Evolutionary conservation across 2,329 filamentous ascomycete genomes (phyloP).

Genomic region (Monilinia aucupariae): DNA sequence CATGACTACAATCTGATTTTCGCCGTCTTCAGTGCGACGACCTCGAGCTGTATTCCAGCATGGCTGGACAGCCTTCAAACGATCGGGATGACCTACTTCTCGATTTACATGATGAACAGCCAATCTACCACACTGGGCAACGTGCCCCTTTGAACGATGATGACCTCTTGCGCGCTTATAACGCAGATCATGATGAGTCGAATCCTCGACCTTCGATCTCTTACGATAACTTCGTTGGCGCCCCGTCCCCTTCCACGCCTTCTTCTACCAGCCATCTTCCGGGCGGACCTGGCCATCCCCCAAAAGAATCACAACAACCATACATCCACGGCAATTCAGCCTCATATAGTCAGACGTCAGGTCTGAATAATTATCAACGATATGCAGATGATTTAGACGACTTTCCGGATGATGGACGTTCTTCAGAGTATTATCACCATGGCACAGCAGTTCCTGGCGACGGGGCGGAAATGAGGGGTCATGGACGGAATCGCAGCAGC

Average conservation of each 20-base stretch:
- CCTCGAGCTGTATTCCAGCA: conserved; percentile 40
- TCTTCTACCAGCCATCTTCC: conserved; percentile 39
- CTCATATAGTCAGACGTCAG: conserved; percentile 65
- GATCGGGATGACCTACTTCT: conserved; percentile 57
- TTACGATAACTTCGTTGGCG: conserved; percentile 91
- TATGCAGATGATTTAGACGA: conserved; percentile 88
- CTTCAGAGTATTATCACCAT: conserved; percentile 68
- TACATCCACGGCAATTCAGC: conserved; percentile 23
- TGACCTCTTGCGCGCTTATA: conserved; percentile 69
- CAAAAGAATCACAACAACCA: conserved; percentile 23
- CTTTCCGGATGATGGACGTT: conserved; percentile 69
- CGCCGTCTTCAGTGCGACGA: conserved; percentile 29
- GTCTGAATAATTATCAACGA: conserved; percentile 79
- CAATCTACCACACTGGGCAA: conserved; percentile 69
- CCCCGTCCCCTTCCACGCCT: conserved; percentile 46
- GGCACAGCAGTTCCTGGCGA: conserved; percentile 57
- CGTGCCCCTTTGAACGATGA: conserved; percentile 76
- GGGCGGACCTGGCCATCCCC: conserved; percentile 32
- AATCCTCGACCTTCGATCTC: conserved; percentile 77
- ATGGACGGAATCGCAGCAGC: conserved; percentile 77
- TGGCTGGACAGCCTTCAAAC: conserved; percentile 54
- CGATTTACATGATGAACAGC: conserved; percentile 66
- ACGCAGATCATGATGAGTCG: conserved; percentile 53
- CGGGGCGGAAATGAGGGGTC: conserved; percentile 43
- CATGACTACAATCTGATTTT: conserved; percentile 23